Evolutionary conservation across 2,329 filamentous ascomycete species (phyloP).

Genomic region (Cladophialophora carrionii): DNA sequence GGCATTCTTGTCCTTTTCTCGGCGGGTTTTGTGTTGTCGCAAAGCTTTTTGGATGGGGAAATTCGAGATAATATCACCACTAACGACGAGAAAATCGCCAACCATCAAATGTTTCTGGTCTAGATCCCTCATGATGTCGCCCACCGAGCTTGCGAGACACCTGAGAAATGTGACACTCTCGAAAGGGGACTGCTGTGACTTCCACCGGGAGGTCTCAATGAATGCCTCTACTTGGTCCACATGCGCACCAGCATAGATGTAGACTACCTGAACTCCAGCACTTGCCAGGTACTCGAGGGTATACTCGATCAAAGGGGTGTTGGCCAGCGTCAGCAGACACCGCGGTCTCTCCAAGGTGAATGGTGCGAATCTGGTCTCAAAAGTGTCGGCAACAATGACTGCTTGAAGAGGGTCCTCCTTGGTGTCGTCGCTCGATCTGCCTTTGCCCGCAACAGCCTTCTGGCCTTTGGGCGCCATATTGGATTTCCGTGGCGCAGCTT

Average conservation of each 20-base stretch:
- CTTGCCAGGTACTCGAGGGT: constrained; percentile 94
- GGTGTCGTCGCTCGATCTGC: constrained; percentile 58
- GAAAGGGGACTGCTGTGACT: constrained; percentile 75
- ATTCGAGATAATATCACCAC: constrained; percentile 91
- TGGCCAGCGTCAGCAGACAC: constrained; percentile 92
- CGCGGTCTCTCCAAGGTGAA: constrained; percentile 87
- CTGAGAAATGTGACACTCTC: constrained; percentile 80
- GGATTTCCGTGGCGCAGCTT: background rate
- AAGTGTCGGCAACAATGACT: constrained; percentile 88
- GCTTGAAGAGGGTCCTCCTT: constrained; percentile 66
- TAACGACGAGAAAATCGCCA: constrained; percentile 89
- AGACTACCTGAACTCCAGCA: constrained; percentile 92
- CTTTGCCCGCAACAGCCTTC: constrained; percentile 42
- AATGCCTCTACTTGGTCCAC: constrained; percentile 86
- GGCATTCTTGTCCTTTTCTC: constrained; percentile 83
- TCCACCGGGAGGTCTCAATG: constrained; percentile 78
- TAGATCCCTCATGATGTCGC: constrained; percentile 92
- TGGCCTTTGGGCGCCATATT: constrained; percentile 40
- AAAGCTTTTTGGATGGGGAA: constrained; percentile 79
- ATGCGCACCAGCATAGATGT: constrained; percentile 87
- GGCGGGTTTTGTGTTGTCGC: constrained; percentile 75
- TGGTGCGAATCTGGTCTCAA: constrained; percentile 86
- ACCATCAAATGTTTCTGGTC: constrained; percentile 83
- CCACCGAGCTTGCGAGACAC: constrained; percentile 82
- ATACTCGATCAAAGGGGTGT: constrained; percentile 94